Base-by-base conservation (phyloP, 2,329 filamentous ascomycete species). In the Fragosphaeria purpurea region DNA sequence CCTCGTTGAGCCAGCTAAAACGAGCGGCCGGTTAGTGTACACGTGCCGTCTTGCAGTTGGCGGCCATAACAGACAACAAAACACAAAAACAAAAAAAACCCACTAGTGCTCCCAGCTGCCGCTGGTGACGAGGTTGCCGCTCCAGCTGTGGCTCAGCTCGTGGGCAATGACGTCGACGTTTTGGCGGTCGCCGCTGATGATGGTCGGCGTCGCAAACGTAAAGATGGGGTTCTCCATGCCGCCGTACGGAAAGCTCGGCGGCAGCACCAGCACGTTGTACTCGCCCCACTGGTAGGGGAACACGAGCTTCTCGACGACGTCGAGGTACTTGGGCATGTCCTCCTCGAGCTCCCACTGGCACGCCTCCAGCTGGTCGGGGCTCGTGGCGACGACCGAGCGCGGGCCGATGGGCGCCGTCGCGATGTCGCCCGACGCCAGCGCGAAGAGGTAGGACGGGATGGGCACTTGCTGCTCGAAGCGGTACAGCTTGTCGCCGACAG, bases 131-230 rank as follows among this genome's bases (percentile, higher is more conserved):
- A 90, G 70, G 60, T 96, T 96, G 32, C 90, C 91, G 54, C 86
- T 93, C 89, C 90, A 96, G 60, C 85, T 81, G 62, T 84, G 80
- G 57, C 73, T 76, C 55, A 85, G 61, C 76, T 82, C 90, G 65
- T 95, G 93, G 2, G 93, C 93, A 67, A 98, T 95, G 22, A 97
- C 91, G 64, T 97, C 91, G 22, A 97, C 81, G 59, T 97, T 97
- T 63, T 95, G 85, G 42, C 85, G 79, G 61, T 91, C 86, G 45
- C 91, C 91, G 51, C 86, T 93, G 62, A 98, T 89, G 59, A 97
- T 85, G 38, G 89, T 95, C 2, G 91, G 91, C 1, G 93, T 97
- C 1, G 90, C 91, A 65, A 95, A 97, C 0, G 93, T 97, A 69
- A 86, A 95, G 48, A 95, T 82, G 0, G 90, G 90, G 63, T 96